Evolutionary conservation across 441 rosid genomes (phyloP).

Genomic region (Populus tomentosa): DNA sequence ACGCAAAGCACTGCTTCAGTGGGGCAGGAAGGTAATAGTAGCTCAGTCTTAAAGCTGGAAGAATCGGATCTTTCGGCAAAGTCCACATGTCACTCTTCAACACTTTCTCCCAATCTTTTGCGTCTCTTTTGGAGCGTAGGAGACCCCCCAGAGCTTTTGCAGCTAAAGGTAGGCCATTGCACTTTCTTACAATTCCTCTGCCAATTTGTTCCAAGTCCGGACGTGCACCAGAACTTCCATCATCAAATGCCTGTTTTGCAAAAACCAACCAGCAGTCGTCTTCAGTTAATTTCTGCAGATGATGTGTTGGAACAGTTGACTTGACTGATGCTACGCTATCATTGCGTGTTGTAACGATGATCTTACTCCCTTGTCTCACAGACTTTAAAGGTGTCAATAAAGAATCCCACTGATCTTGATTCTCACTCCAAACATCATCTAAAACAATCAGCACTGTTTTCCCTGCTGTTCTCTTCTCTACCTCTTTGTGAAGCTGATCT

Average conservation of each 20-base stretch:
- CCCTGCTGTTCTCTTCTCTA: conserved; percentile 7
- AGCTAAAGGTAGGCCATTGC: conserved; percentile 33
- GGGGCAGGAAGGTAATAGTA: conserved; percentile 33
- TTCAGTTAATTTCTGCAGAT: conserved; percentile 3
- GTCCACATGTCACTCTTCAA: conserved; percentile 28
- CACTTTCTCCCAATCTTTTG: conserved; percentile 22
- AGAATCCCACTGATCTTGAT: conserved; percentile 18
- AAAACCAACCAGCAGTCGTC: conserved; percentile 25
- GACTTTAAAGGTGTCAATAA: conserved; percentile 19
- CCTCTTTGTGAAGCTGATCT: conserved; percentile 17
- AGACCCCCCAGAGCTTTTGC: conserved; percentile 26
- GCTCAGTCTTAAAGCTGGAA: conserved; percentile 28
- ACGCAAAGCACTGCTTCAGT: conserved; percentile 34
- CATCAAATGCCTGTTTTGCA: conserved; percentile 18
- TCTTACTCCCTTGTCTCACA: conserved; percentile 22
- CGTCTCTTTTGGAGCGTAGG: conserved; percentile 13
- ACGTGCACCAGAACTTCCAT: neutral
- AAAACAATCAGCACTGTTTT: conserved; percentile 30
- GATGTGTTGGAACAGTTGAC: conserved; percentile 9
- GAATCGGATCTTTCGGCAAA: conserved; percentile 7
- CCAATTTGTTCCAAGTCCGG: conserved; percentile 12
- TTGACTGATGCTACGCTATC: neutral
- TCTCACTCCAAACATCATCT: conserved; percentile 39
- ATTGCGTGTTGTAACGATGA: conserved; percentile 28
- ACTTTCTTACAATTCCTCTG: conserved; percentile 24